phyloP scores from a whole-genome alignment of 108 stramenopile species.

The Nannochloropsis oceanica region DNA sequence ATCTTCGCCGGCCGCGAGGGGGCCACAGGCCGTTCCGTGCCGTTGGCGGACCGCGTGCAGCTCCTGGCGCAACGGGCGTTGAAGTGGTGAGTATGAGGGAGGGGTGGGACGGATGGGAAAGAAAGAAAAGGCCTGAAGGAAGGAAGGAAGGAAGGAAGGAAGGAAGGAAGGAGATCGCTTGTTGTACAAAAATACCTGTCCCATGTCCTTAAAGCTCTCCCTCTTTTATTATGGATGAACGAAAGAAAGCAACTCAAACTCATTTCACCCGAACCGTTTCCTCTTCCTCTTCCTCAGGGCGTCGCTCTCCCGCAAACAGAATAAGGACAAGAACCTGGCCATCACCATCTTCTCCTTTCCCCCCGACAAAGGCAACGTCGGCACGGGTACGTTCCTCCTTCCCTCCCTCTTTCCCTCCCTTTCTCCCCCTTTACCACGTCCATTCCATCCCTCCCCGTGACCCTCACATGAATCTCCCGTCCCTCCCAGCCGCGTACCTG shows the following conservation, averaged over 20 bases:
- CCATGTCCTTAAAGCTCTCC: too few relatives aligned
- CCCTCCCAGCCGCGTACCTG: constrained; percentile 91
- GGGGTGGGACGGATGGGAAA: too few relatives aligned
- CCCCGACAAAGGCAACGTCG: constrained; percentile 94
- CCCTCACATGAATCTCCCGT: too few relatives aligned
- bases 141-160: too few relatives aligned
- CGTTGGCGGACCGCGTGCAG: constrained; percentile 83
- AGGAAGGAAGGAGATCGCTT: too few relatives aligned
- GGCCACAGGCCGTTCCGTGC: constrained; percentile 73
- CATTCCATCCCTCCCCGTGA: too few relatives aligned
- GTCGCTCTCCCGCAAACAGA: constrained; percentile 58
- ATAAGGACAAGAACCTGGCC: constrained; percentile 81
- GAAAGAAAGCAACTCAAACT: background rate
- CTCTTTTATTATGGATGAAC: background rate
- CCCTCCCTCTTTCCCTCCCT: too few relatives aligned
- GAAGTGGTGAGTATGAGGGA: too few relatives aligned
- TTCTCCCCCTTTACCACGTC: too few relatives aligned
- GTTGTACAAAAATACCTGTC: too few relatives aligned
- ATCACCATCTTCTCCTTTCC: constrained; percentile 94
- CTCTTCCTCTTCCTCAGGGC: constrained; percentile 35
- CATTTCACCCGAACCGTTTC: background rate
- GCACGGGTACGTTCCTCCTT: too few relatives aligned
- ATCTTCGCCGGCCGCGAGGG: constrained; percentile 91
- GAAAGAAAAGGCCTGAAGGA: too few relatives aligned
- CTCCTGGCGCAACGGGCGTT: constrained; percentile 74